Conservation (phyloP, 2,329 filamentous ascomycete genomes). For the Aureobasidium subglaciale region DNA sequence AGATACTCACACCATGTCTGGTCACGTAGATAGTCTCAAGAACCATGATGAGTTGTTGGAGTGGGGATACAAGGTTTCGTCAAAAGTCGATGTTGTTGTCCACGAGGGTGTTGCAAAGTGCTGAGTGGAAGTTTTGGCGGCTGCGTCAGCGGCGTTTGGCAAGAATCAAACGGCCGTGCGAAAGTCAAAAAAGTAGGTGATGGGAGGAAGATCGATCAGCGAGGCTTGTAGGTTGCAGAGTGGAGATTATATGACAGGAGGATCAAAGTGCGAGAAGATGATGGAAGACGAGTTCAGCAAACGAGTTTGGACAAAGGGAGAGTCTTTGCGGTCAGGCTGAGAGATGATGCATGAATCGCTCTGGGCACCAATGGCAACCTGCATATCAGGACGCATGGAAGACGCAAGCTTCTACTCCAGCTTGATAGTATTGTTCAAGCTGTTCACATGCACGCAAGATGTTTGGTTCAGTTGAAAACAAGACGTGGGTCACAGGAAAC, state of each 20-base stretch:
- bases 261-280: background rate
- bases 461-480: background rate
- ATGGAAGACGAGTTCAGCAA: background rate
- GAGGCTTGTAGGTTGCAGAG: background rate
- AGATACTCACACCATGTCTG: slow-evolving; percentile 42
- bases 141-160: slow-evolving; percentile 16
- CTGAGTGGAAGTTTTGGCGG: slow-evolving; percentile 5
- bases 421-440: background rate
- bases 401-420: background rate
- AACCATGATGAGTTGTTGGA: slow-evolving; percentile 24
- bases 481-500: background rate
- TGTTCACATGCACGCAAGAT: too few relatives aligned
- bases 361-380: slow-evolving; percentile 1
- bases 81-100: background rate
- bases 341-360: background rate
- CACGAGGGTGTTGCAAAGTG: slow-evolving; percentile 8
- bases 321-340: background rate
- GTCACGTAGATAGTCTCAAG: slow-evolving; percentile 45
- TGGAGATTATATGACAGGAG: background rate
- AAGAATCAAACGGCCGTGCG: slow-evolving; percentile 4
- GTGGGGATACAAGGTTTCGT: background rate
- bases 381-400: background rate
- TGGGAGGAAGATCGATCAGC: background rate
- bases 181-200: slow-evolving; percentile 7
- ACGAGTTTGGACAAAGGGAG: background rate